Evolutionary conservation across 306 rosid species (phyloP).

Genomic region (Inga leiocalycina): DNA sequence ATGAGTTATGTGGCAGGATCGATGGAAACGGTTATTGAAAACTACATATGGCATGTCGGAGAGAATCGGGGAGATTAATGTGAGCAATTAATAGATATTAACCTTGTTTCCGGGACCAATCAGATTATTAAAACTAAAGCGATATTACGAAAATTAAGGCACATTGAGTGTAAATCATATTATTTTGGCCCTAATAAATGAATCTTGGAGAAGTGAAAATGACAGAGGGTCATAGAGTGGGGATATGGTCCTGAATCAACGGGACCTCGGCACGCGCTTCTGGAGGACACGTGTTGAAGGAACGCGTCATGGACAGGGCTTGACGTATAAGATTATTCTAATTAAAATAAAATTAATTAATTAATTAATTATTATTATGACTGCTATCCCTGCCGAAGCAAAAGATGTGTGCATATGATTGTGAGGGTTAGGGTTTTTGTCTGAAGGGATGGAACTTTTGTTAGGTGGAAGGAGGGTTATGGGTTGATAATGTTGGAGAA

Average conservation of each 20-base stretch:
- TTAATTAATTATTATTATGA: not conserved
- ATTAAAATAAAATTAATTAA: conserved; percentile 33
- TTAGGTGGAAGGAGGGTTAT: conserved; percentile 54
- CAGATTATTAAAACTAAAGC: not conserved
- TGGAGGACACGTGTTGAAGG: conserved; percentile 47
- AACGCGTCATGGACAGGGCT: conserved; percentile 58
- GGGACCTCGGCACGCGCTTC: conserved; percentile 45
- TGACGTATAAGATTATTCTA: conserved; percentile 67
- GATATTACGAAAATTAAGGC: not conserved
- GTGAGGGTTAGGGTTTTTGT: conserved; percentile 66
- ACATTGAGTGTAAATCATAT: not conserved
- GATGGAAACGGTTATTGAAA: conserved; percentile 39
- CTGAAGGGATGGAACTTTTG: conserved; percentile 54
- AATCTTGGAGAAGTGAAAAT: conserved; percentile 24
- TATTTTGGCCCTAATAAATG: not conserved
- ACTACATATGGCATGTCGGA: conserved; percentile 32
- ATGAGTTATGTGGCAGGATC: conserved; percentile 33
- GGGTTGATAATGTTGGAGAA: conserved; percentile 70
- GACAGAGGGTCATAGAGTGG: conserved; percentile 1
- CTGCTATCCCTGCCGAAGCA: conserved; percentile 35
- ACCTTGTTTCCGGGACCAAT: not conserved
- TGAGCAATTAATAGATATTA: conserved; percentile 7
- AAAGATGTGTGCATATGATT: conserved; percentile 42
- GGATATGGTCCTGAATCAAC: conserved; percentile 50
- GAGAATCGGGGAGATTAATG: conserved; percentile 14